These are phyloP conservation scores for Sonneratia alba DNA, from an alignment of 345 rosid genomes.

Conservation along the genomic window DNA sequence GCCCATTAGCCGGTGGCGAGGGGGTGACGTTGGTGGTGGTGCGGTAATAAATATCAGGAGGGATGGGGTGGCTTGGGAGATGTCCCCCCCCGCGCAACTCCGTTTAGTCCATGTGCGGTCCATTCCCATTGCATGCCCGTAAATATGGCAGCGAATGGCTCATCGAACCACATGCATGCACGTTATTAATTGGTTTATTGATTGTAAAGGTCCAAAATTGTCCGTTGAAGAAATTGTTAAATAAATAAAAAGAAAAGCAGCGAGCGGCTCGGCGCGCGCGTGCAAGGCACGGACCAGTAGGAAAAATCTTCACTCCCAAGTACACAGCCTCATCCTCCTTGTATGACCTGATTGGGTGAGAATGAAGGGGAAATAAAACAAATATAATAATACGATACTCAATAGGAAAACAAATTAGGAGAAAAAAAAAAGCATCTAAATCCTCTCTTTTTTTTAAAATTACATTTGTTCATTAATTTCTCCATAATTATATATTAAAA, in stretches of 20 bases:
- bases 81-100: no score
- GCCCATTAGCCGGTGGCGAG: no score
- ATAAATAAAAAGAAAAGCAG: neutral
- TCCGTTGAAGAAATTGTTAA: neutral
- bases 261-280: neutral
- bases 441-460: no score
- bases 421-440: no score
- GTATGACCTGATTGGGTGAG: neutral
- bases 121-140: no score
- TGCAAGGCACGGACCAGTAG: neutral
- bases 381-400: no score
- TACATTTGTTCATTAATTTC: no score
- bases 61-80: neutral
- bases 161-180: slow-evolving; percentile 4
- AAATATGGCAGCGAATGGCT: no score
- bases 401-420: no score
- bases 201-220: neutral
- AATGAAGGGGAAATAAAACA: no score
- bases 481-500: no score
- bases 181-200: neutral
- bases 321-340: no score
- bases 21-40: neutral
- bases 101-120: neutral
- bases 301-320: neutral
- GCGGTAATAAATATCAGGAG: neutral